Conservation (phyloP, 208 protist species). For the Willaertia magna region DNA sequence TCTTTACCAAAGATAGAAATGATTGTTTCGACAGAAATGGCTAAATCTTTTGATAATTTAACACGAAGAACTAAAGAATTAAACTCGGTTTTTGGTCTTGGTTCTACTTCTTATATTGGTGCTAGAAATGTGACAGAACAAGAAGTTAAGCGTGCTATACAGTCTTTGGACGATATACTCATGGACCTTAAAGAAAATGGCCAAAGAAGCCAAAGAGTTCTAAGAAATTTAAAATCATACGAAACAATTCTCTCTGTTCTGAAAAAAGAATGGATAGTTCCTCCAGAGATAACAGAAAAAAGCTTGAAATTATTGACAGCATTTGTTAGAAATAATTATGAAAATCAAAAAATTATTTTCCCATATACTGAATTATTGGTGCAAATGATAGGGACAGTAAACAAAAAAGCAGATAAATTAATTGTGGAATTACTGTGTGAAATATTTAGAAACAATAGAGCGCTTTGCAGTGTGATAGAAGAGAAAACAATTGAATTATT, state of each 20-base stretch:
- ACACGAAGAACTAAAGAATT: background rate
- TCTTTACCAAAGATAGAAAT: background rate
- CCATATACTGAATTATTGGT: background rate
- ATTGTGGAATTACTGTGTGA: background rate
- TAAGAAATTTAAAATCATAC: background rate
- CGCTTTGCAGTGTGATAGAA: background rate
- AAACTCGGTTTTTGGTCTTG: background rate
- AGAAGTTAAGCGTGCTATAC: background rate
- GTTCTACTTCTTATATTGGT: background rate
- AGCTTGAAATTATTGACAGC: background rate
- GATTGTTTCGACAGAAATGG: background rate
- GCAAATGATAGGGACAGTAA: background rate
- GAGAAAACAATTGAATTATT: background rate
- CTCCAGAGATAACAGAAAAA: background rate
- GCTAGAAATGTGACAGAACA: background rate
- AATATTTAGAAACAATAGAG: background rate
- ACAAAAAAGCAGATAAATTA: background rate
- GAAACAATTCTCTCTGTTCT: background rate
- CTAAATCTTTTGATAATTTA: background rate
- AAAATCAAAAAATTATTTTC: background rate
- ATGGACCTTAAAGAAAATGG: background rate
- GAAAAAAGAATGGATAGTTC: background rate
- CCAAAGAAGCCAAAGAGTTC: background rate
- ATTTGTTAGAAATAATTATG: background rate
- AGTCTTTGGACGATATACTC: background rate